Base-by-base conservation (phyloP, 768 basidiomycete species). In the Fibroporia radiculosa region DNA sequence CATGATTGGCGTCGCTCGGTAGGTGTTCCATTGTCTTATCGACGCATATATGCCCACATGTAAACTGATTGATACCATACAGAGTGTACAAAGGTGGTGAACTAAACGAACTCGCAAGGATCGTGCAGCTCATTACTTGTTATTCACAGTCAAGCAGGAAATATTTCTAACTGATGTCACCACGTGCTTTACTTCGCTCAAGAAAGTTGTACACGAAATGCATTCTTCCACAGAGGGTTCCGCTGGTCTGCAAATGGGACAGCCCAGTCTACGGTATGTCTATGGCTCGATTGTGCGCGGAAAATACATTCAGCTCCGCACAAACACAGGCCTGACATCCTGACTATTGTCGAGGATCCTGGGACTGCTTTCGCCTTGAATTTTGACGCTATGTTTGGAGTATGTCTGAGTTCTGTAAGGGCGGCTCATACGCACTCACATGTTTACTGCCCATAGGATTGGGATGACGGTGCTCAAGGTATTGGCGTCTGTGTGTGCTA, bases 1-100 rank as follows among this genome's bases (percentile, higher is more conserved):
- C 33, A 80, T 95, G 73, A 82, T 93, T 48, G 92, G 92, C 3
- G 92, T 84, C 27, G 87, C 84, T 18, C 78, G 91, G 91, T 91
- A 62, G 48, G 77, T 55, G 8, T 20, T 27, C 5, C 18, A 7
- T 33, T 18, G 6, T 18, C 20, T 26, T 26, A 22, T 18, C 18
- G 57, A 54, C 25, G 58, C 58, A 4, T 59, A 60, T 45, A 58
- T 25, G 33, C 16, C n/a, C n/a, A n/a, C n/a, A 25, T 1, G 32
- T 24, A 29, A 42, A 13, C 7, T n/a, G 43, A 12, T 26, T 10
- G 6, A n/a, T n/a, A n/a, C n/a, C n/a, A 14, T 27, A 11, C 38
- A 75, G 70, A 3, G 70, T 78, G 12, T 76, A 75, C 56, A 75
- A 71, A 71, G 66, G 75, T 73, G 39, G 26, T 16, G 14, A 6